phyloP scores from a whole-genome alignment of 2,329 filamentous ascomycete species.

The Stemphylium lycopersici region DNA sequence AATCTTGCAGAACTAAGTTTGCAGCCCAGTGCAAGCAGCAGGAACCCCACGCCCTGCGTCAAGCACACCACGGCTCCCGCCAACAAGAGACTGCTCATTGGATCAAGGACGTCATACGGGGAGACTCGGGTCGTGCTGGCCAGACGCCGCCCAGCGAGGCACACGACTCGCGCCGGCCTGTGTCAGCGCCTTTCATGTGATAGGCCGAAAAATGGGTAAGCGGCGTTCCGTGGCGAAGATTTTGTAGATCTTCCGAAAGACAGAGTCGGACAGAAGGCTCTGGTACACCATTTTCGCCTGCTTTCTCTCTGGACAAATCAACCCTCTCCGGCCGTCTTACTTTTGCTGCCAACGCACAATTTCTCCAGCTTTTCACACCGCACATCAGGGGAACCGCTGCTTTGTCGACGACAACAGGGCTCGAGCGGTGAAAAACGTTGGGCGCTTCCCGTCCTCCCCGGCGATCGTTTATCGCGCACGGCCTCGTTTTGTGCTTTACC shows the following conservation, averaged over 20 bases:
- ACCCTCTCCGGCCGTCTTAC: neutral
- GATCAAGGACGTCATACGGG: slow-evolving; percentile 28
- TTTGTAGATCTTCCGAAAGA: slow-evolving; percentile 8
- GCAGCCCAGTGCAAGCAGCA: slow-evolving; percentile 1
- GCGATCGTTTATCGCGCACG: slow-evolving; percentile 22
- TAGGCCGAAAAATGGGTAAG: slow-evolving; percentile 11
- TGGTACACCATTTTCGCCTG: slow-evolving; percentile 4
- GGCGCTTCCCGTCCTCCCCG: slow-evolving; percentile 21
- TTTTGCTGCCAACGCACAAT: slow-evolving; percentile 9
- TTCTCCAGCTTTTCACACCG: slow-evolving; percentile 7
- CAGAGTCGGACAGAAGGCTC: slow-evolving; percentile 1
- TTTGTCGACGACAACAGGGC: slow-evolving; percentile 4
- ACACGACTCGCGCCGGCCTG: slow-evolving; percentile 14
- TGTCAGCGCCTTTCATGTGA: slow-evolving; percentile 6
- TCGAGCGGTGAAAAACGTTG: slow-evolving; percentile 22
- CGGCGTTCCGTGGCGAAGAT: slow-evolving; percentile 13
- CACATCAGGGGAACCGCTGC: neutral
- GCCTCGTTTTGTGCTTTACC: slow-evolving; percentile 25
- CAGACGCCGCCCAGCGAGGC: slow-evolving; percentile 6
- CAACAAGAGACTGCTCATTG: slow-evolving; percentile 7
- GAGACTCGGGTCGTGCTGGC: slow-evolving; percentile 20
- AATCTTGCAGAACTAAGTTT: neutral
- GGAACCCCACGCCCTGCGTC: slow-evolving; percentile 17
- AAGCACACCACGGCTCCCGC: neutral
- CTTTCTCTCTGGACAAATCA: slow-evolving; percentile 2